Evolutionary conservation across 108 stramenopile species (phyloP), one percentile per base, ranked within the genome.

Genomic region (Fragilaria radians): DNA sequence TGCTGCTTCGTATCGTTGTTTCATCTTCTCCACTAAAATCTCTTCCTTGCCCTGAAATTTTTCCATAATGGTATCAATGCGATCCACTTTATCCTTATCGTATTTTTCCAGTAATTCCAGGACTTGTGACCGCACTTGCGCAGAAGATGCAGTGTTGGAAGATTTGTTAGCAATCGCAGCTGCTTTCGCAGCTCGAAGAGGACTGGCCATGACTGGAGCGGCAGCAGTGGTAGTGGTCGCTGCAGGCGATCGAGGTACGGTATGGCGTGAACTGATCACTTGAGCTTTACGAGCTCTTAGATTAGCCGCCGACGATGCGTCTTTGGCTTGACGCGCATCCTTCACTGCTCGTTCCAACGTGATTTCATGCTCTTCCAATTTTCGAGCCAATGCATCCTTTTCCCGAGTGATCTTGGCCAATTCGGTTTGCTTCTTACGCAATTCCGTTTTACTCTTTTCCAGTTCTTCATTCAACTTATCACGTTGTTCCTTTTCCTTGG

Each of bases 1-100:
- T 31, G 54, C 48, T 27, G 66, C 62, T 65, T 86, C 80, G 61
- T 90, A 95, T 31, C 90, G 75, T 52, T 74, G 73, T 24, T 72
- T 86, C 90, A 92, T 90, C 72, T 92, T 95, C 32, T 85, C 84
- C 21, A 95, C 60, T 26, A 95, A 61, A 5, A 88, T 75, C 1
- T 45, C 55, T 53, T 95, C 90, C 60, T 87, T 85, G 28, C 94
- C 94, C 59, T 84, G 78, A 75, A 90, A 95, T 54, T 89, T 83
- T 24, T 86, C 83, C 88, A 95, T 89, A 46, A 95, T 75, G 28
- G 66, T 74, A 47, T 95, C 88, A 52, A 95, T 82, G 30, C 88
- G 87, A 46, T 80, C 81, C 4, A 85, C 83, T 67, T 95, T 92
- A 21, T 54, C 57, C 59, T 80, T 86, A 60, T 95, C 94, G 46